These are phyloP conservation scores for Funneliformis geosporum DNA, from an alignment of 192 early-diverging fungal species.

Conservation along the genomic window DNA sequence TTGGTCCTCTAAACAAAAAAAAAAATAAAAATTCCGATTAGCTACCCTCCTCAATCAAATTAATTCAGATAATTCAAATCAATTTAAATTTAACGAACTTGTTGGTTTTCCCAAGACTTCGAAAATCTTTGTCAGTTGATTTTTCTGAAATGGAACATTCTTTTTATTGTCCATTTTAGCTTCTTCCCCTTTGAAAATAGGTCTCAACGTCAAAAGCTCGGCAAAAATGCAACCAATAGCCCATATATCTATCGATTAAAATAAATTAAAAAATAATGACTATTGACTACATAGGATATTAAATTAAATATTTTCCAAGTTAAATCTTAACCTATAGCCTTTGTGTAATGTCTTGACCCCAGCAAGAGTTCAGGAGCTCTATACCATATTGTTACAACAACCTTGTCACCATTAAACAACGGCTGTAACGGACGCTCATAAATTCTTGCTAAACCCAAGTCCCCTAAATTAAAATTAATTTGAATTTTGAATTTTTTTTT, in stretches of 20 bases:
- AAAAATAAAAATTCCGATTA: neutral
- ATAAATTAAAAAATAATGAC: neutral
- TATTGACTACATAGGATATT: slow-evolving; percentile 47
- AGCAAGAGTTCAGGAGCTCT: slow-evolving; percentile 68
- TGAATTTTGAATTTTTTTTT: slow-evolving; percentile 32
- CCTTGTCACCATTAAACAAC: slow-evolving; percentile 51
- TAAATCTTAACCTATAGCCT: slow-evolving; percentile 59
- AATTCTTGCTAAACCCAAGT: slow-evolving; percentile 68
- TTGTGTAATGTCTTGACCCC: slow-evolving; percentile 62
- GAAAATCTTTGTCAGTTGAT: slow-evolving; percentile 84
- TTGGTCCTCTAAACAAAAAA: slow-evolving; percentile 54
- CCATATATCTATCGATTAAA: slow-evolving; percentile 74
- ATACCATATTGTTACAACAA: slow-evolving; percentile 77
- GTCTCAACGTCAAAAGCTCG: slow-evolving; percentile 83
- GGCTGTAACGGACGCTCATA: slow-evolving; percentile 63
- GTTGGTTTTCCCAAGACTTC: slow-evolving; percentile 88
- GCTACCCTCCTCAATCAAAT: neutral
- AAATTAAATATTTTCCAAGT: neutral
- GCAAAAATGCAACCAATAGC: slow-evolving; percentile 98
- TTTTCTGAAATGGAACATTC: slow-evolving; percentile 79
- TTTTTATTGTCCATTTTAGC: slow-evolving; percentile 83
- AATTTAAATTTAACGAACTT: slow-evolving; percentile 41
- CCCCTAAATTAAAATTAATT: slow-evolving; percentile 56
- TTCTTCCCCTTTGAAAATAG: slow-evolving; percentile 79
- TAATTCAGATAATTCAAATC: slow-evolving; percentile 9